These are phyloP conservation scores for Baeospora myosura DNA, from an alignment of 1,284 basidiomycete species.

Conservation along the genomic window DNA sequence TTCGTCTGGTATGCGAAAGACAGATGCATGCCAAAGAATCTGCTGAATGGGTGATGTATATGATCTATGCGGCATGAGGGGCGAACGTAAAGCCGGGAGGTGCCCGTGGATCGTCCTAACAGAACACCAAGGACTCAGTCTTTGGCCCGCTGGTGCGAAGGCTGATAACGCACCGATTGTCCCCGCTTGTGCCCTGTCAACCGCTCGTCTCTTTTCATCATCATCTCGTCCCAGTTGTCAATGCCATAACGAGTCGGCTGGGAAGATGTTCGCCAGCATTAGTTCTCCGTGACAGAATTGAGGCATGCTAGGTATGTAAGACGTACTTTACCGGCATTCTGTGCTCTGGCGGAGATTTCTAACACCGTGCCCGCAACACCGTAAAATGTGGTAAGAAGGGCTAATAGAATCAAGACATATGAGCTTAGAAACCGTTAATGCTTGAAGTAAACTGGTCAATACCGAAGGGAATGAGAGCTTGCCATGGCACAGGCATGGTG, in stretches of 20 bases:
- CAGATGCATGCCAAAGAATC: conserved; percentile 71
- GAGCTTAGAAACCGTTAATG: conserved; percentile 7
- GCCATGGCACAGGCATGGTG: conserved; percentile 88
- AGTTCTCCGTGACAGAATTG: neutral
- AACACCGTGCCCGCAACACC: conserved; percentile 81
- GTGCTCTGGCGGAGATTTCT: conserved; percentile 66
- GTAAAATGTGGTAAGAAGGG: conserved; percentile 83
- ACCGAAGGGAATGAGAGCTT: conserved; percentile 93
- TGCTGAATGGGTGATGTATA: no score
- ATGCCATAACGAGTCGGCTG: conserved; percentile 80
- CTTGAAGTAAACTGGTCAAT: conserved; percentile 8
- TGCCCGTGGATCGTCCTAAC: conserved; percentile 64
- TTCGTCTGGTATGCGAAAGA: conserved; percentile 53
- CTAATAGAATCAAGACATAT: conserved; percentile 39
- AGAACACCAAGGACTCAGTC: conserved; percentile 1
- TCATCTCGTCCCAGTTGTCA: conserved; percentile 89
- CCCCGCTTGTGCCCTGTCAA: conserved; percentile 85
- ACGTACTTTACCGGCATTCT: conserved; percentile 86
- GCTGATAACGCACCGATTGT: conserved; percentile 59
- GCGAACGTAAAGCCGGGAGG: conserved; percentile 71
- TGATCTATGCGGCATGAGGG: no score
- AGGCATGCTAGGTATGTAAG: neutral
- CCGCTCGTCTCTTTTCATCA: conserved; percentile 86
- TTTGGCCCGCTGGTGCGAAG: neutral
- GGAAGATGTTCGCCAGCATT: conserved; percentile 1